These are phyloP conservation scores for Delphinella strobiligena DNA, from an alignment of 2,329 filamentous ascomycete species.

Conservation along the genomic window DNA sequence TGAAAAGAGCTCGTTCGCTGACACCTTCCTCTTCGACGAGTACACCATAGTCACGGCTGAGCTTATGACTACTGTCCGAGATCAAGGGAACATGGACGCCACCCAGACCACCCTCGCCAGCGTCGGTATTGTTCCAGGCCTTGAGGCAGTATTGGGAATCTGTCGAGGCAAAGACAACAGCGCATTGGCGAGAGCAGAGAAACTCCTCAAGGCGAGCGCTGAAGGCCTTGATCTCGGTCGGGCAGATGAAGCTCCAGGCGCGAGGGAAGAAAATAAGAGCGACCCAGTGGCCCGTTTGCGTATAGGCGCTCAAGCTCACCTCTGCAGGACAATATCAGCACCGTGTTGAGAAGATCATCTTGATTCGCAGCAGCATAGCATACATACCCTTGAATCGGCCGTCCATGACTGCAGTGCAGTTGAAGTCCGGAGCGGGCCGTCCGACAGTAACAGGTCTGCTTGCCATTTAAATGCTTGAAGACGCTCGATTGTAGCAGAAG, in stretches of 20 bases:
- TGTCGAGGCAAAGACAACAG: constrained; percentile 49
- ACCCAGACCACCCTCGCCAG: constrained; percentile 51
- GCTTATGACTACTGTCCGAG: constrained; percentile 48
- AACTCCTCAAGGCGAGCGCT: constrained; percentile 50
- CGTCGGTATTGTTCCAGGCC: constrained; percentile 46
- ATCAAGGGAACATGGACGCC: constrained; percentile 49
- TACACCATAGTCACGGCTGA: constrained; percentile 51
- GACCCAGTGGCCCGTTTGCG: constrained; percentile 40
- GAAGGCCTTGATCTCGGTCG: constrained; percentile 54
- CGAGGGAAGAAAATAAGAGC: constrained; percentile 56
- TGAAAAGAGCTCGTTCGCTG: constrained; percentile 51
- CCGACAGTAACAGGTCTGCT: constrained; percentile 13
- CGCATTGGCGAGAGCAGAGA: constrained; percentile 41
- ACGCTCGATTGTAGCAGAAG: too few species aligned
- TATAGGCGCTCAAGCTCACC: constrained; percentile 18
- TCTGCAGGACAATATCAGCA: constrained; percentile 10
- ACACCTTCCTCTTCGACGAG: constrained; percentile 53
- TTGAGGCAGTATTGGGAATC: constrained; percentile 48
- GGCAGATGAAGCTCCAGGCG: constrained; percentile 58
- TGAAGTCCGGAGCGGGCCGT: constrained; percentile 18
- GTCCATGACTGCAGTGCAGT: constrained; percentile 17
- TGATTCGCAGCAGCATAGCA: too few species aligned
- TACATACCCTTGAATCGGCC: constrained; percentile 18
- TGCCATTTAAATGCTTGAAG: not conserved
- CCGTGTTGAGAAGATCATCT: not conserved